These are phyloP conservation scores for Calonectria pseudoturangicola DNA, from an alignment of 2,329 filamentous ascomycete species.

Conservation along the genomic window DNA sequence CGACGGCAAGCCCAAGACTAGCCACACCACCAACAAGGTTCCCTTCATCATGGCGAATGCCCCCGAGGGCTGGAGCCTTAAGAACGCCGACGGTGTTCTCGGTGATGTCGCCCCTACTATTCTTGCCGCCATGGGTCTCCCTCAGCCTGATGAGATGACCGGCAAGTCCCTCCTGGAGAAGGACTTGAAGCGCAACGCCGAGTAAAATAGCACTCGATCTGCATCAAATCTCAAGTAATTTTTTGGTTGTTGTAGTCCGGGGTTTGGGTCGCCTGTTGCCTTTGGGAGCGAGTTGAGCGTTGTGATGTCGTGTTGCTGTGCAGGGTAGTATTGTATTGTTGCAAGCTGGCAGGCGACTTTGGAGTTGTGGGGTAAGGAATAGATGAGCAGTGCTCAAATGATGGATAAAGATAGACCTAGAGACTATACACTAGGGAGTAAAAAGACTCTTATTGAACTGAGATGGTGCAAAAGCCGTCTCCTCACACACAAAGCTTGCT, in stretches of 20 bases:
- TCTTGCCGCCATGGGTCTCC: constrained; percentile 91
- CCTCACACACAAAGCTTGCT: background rate
- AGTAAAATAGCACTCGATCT: constrained; percentile 45
- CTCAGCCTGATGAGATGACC: constrained; percentile 94
- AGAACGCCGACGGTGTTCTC: constrained; percentile 90
- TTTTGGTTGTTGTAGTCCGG: constrained; percentile 23
- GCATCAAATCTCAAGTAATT: constrained; percentile 12
- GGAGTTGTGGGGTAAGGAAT: constrained; percentile 49
- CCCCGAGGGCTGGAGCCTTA: constrained; percentile 89
- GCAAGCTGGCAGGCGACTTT: constrained; percentile 40
- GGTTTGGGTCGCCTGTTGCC: constrained; percentile 42
- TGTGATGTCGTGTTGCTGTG: constrained; percentile 34
- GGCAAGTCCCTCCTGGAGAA: constrained; percentile 89
- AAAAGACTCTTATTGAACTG: constrained; percentile 29
- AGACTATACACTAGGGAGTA: constrained; percentile 35
- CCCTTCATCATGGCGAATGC: constrained; percentile 99
- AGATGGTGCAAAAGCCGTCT: constrained; percentile 24
- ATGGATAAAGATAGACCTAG: constrained; percentile 37
- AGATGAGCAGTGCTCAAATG: constrained; percentile 46
- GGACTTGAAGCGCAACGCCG: constrained; percentile 67
- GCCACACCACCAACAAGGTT: constrained; percentile 97
- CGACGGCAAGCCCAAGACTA: constrained; percentile 97
- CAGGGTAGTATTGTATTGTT: constrained; percentile 21
- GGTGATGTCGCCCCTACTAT: constrained; percentile 98
- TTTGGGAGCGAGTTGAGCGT: constrained; percentile 31